Conservation (phyloP, 495 filamentous ascomycete species). For the Jackrogersella multiformis region DNA sequence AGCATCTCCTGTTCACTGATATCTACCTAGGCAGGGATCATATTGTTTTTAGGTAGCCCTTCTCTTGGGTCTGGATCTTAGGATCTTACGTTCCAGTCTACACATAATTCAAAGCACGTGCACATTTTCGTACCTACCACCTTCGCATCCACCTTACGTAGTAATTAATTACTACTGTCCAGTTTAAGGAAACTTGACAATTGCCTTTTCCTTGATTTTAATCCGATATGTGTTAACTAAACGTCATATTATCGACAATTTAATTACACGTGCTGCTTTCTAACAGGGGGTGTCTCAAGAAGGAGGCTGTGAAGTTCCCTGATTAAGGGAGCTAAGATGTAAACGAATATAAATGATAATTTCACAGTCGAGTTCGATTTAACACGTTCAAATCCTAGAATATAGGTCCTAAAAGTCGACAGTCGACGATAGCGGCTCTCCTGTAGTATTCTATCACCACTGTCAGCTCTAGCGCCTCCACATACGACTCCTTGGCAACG, state of each 20-base stretch:
- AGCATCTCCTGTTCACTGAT: neutral
- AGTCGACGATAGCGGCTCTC: neutral
- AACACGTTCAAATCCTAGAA: neutral
- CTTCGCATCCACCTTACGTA: neutral
- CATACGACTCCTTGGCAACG: conserved; percentile 6
- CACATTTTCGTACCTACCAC: neutral
- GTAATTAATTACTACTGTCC: no score
- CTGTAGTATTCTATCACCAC: neutral
- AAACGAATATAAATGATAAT: neutral
- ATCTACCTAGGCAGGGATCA: neutral
- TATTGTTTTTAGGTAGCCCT: neutral
- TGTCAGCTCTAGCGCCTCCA: conserved; percentile 4
- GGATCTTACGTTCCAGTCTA: neutral
- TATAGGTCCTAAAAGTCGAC: neutral
- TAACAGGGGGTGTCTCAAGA: neutral
- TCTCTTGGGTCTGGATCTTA: neutral
- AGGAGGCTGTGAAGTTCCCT: neutral
- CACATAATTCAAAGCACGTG: neutral
- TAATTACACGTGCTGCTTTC: neutral
- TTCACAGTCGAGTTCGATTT: neutral
- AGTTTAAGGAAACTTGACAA: neutral
- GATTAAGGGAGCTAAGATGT: neutral
- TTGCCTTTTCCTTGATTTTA: neutral
- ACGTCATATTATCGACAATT: neutral
- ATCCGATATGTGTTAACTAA: neutral